Percentiles rank a stretch among this genome's conserved stretches.
These are phyloP conservation scores for Musa schizocarpa DNA, from an alignment of 176 grass and related monocot species.

Conservation along the genomic window DNA sequence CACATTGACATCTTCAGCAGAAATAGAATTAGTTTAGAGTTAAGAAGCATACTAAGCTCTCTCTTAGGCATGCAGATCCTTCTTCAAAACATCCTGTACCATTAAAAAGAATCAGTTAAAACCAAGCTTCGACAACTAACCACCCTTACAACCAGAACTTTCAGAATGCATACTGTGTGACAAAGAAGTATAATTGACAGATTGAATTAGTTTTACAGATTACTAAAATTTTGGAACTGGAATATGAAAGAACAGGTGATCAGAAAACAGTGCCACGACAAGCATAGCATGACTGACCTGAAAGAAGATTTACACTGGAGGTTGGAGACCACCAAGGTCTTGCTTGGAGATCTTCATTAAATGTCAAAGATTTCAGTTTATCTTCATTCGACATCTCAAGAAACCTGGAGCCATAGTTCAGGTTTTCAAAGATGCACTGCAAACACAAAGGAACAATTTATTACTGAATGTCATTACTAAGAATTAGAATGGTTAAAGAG, in stretches of 20 bases:
- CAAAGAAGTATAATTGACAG: neutral
- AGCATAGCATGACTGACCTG: conserved; percentile 36
- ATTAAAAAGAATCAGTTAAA: conserved; percentile 14
- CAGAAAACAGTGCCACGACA: neutral
- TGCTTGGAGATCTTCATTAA: conserved; percentile 76
- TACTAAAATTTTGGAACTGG: too few relatives aligned
- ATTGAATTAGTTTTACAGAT: neutral
- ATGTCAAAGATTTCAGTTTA: conserved; percentile 54
- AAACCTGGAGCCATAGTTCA: conserved; percentile 48
- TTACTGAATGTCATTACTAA: neutral
- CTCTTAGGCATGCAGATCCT: conserved; percentile 39
- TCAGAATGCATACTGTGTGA: neutral
- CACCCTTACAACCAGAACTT: too few relatives aligned
- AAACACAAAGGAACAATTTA: conserved; percentile 4
- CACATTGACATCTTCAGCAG: neutral
- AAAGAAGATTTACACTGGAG: conserved; percentile 66
- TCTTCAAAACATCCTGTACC: conserved; percentile 64
- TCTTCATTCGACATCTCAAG: conserved; percentile 69
- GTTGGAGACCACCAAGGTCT: conserved; percentile 91
- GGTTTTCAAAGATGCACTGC: conserved; percentile 55
- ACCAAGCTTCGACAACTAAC: neutral
- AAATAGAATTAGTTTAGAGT: neutral
- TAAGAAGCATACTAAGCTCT: conserved; percentile 45
- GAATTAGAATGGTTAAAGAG: conserved; percentile 7
- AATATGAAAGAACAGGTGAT: neutral